Evolutionary conservation across 192 early-diverging fungal genomes (phyloP).

Genomic region (Chytriomyces confervae): DNA sequence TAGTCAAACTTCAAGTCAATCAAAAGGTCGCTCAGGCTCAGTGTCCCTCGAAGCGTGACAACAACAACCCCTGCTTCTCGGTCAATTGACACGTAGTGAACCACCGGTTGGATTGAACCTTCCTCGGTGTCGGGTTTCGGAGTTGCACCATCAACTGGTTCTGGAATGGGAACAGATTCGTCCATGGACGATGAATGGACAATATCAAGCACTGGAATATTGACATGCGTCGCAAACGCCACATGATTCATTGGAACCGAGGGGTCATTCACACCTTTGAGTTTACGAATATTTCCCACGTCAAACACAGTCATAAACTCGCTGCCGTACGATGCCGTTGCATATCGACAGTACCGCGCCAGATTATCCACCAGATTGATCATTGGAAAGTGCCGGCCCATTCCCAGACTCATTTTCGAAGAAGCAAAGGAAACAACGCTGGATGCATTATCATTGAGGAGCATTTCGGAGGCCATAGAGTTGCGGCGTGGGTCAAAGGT

Average conservation of each 20-base stretch:
- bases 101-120: conserved; percentile 48
- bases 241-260: conserved; percentile 53
- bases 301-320: conserved; percentile 43
- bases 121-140: background rate
- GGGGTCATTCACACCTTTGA: conserved; percentile 40
- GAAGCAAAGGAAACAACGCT: background rate
- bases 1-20: conserved; percentile 52
- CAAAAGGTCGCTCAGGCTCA: conserved; percentile 51
- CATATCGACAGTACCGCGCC: conserved; percentile 50
- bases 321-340: conserved; percentile 50
- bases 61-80: conserved; percentile 47
- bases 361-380: conserved; percentile 40
- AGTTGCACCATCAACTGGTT: background rate
- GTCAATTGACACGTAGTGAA: conserved; percentile 55
- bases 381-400: conserved; percentile 40
- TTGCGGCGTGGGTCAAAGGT: too few relatives aligned
- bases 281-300: conserved; percentile 47
- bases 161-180: too few relatives aligned
- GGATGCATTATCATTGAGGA: background rate
- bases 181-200: conserved; percentile 45
- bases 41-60: conserved; percentile 55
- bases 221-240: conserved; percentile 54
- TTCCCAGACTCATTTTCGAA: conserved; percentile 4
- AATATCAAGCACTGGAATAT: conserved; percentile 54
- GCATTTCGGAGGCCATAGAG: background rate